These are phyloP conservation scores for Penicillium pancosmium DNA, from an alignment of 495 filamentous ascomycete species.

Conservation along the genomic window DNA sequence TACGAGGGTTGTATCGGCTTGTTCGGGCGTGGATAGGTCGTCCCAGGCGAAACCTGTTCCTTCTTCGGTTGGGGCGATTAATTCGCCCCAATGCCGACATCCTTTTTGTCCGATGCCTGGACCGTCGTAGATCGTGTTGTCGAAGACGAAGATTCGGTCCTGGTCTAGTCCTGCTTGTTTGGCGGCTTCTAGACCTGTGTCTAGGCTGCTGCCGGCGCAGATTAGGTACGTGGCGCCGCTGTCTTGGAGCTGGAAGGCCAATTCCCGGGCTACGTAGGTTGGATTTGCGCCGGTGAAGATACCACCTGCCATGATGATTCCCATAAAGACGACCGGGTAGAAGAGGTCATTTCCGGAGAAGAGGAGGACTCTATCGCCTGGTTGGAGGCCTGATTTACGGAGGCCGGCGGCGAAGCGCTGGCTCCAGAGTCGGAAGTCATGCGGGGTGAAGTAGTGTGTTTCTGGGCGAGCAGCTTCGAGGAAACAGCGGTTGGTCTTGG, in stretches of 20 bases:
- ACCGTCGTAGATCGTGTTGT: conserved; percentile 46
- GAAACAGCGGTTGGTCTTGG: conserved; percentile 44
- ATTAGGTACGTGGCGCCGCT: conserved; percentile 67
- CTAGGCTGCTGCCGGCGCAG: conserved; percentile 52
- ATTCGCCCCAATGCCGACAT: conserved; percentile 53
- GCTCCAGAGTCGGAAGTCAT: conserved; percentile 67
- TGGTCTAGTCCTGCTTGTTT: conserved; percentile 38
- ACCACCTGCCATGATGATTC: conserved; percentile 75
- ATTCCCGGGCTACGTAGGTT: conserved; percentile 67
- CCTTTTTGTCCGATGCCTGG: conserved; percentile 38
- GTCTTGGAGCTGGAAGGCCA: conserved; percentile 75
- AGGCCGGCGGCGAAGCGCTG: conserved; percentile 75
- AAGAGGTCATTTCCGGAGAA: conserved; percentile 74
- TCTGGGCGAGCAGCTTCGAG: conserved; percentile 60
- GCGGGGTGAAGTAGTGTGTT: conserved; percentile 55
- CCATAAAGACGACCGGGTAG: conserved; percentile 73
- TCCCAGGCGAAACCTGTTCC: conserved; percentile 49
- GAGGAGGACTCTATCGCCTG: conserved; percentile 72
- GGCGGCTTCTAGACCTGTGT: conserved; percentile 48
- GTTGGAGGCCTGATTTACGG: conserved; percentile 61
- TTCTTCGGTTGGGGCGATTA: conserved; percentile 48
- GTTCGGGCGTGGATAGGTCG: conserved; percentile 37
- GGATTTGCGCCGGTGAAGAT: conserved; percentile 83
- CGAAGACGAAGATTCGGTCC: conserved; percentile 53
- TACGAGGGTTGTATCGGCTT: conserved; percentile 48